These are phyloP conservation scores for Gnomoniopsis smithogilvyi DNA, from an alignment of 2,329 filamentous ascomycete species.

Conservation along the genomic window DNA sequence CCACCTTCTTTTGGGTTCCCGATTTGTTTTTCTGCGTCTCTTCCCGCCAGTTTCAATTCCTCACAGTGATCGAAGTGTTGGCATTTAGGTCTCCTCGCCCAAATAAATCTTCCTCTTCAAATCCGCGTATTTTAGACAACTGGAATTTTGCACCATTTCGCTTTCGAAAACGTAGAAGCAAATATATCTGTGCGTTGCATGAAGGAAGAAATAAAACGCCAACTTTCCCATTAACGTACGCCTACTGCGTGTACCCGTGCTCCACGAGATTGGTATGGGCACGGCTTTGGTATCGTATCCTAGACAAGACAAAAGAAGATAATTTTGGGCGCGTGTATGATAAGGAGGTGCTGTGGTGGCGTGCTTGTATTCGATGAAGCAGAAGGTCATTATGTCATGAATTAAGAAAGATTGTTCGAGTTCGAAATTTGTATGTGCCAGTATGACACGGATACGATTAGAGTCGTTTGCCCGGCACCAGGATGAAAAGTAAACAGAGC, in stretches of 20 bases:
- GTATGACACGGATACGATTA: conserved; percentile 43
- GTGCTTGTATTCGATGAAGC: neutral
- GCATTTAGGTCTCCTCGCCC: too few relatives aligned
- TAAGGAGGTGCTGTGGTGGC: neutral
- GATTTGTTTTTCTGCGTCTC: too few relatives aligned
- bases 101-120: too few relatives aligned
- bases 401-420: neutral
- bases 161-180: neutral
- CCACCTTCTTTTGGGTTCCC: too few relatives aligned
- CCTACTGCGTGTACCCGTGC: neutral
- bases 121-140: too few relatives aligned
- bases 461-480: conserved; percentile 85
- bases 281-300: conserved; percentile 15
- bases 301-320: conserved; percentile 5
- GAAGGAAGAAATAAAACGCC: neutral
- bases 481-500: conserved; percentile 86
- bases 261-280: neutral
- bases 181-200: neutral
- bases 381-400: conserved; percentile 8
- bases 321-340: neutral
- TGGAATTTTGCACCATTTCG: too few relatives aligned
- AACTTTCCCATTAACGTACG: too few relatives aligned
- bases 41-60: too few relatives aligned
- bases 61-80: too few relatives aligned
- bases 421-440: neutral